Evolutionary conservation across 352 stramenopile genomes (phyloP), one percentile per base, ranked within the genome.

Genomic region (Thraustochytrium striatum): DNA sequence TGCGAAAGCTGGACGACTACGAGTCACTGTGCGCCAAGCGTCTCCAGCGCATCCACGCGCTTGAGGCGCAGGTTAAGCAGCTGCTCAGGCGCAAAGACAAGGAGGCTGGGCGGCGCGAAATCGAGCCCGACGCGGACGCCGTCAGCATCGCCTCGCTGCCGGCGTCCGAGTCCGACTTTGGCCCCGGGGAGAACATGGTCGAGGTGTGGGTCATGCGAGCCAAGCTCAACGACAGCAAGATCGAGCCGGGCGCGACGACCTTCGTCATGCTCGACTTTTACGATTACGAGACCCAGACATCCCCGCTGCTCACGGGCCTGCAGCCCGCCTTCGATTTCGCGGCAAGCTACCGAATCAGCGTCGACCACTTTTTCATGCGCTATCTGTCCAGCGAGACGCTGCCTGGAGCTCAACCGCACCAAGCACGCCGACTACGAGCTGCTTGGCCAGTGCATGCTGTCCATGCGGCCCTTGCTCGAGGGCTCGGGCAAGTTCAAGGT

Each of bases 261-360:
- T 97, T 97, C 78, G 85, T 95, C 5, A 78, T 97, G 21, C 91
- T 93, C 38, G 93, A 97, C 72, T 97, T 97, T 72, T 97, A 94
- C 79, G 91, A 97, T 79, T 97, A 95, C 72, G 92, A 97, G 82
- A 95, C 91, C 0, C 91, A 97, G 83, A 89, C 91, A 53, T 97
- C 92, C 43, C 85, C 92, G 32, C 83, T 97, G 38, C 62, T 96
- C 13, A 85, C 90, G 11, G 92, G 93, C 32, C 87, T 72, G 43
- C 84, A 85, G 21, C 92, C 92, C 1, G 85, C 88, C 21, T 97
- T 94, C 84, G 94, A 96, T 81, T 93, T 96, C 69, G 91, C 91
- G 7, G 87, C 90, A 13, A 94, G 87, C 0, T 97, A 94, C 82
- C 95, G 94, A 79, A 88, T 97, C 57, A 93, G 88, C 0, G 89